These are phyloP conservation scores for Tephrocybe sp. DNA, from an alignment of 768 basidiomycete genomes.

Conservation along the genomic window DNA sequence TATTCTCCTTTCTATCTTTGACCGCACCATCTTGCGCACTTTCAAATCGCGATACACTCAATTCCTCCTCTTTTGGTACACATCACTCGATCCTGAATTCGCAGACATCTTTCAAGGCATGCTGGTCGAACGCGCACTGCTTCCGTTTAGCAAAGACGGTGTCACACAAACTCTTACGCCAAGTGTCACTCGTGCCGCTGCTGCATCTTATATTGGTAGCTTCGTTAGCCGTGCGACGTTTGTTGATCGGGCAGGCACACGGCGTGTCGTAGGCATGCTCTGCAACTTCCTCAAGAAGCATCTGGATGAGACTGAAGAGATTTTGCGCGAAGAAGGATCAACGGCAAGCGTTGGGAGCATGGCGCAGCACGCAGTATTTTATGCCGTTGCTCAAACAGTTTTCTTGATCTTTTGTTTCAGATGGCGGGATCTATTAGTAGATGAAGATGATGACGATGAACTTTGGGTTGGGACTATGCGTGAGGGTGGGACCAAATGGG, in stretches of 20 bases:
- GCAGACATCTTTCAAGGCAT: constrained; percentile 92
- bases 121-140: constrained; percentile 87
- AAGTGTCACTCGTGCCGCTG: constrained; percentile 83
- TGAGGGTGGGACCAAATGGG: constrained; percentile 66
- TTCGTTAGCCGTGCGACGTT: constrained; percentile 90
- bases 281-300: constrained; percentile 81
- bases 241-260: constrained; percentile 71
- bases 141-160: constrained; percentile 26
- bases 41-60: constrained; percentile 98
- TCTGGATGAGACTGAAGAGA: constrained; percentile 65
- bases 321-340: constrained; percentile 35
- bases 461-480: constrained; percentile 19
- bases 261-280: constrained; percentile 76
- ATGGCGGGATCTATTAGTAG: constrained; percentile 82
- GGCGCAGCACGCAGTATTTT: constrained; percentile 73
- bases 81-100: constrained; percentile 86
- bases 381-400: constrained; percentile 87
- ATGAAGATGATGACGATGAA: constrained; percentile 55
- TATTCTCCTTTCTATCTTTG: constrained; percentile 89
- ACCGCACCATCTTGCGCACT: constrained; percentile 88
- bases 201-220: constrained; percentile 89
- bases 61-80: constrained; percentile 94
- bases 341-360: constrained; percentile 18
- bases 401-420: constrained; percentile 98
- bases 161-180: constrained; percentile 39